Evolutionary conservation across 768 basidiomycete genomes (phyloP), one percentile per base, ranked within the genome.

Genomic region (Leccinellum albellum): DNA sequence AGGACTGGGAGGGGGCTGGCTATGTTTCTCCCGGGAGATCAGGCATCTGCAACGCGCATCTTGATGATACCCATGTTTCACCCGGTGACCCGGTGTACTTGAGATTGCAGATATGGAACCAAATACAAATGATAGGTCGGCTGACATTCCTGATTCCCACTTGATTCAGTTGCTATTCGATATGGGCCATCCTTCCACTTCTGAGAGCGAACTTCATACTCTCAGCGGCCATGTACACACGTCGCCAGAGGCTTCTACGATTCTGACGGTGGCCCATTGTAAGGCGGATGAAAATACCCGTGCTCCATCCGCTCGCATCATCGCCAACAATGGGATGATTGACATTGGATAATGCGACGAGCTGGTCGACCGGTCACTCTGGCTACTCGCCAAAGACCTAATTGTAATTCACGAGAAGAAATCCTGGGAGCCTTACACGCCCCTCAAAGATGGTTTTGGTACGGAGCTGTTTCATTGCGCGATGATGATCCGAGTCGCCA

Each of bases 1-100:
- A 49, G 32, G 58, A 50, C 23, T 62, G 66, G 53, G 62, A 71
- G 15, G 71, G 71, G 10, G 67, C 70, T 17, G 70, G 71, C 29
- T 63, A 63, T 49, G 40, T 54, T 53, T 51, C 54, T 35, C 40
- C 20, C 12, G 37, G 29, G 40, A 45, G 23, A 37, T 40, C 48
- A 12, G 47, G 45, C 31, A 14, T 21, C 14, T 56, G n/a, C 40
- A 2, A 42, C n/a, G 2, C 21, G 17, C 40, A n/a, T 33, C 50
- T 44, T 45, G 33, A 29, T 12, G 51, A 52, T 46, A n/a, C 33
- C 23, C 48, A 14, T 13, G 35, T 26, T 31, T 44, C 49, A 40
- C 50, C 45, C 23, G 29, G 14, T 12, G 21, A 20, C 17, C 37
- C n/a, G n/a, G n/a, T 8, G 29, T 29, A 31, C 29, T 13, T 29